Base-by-base conservation (phyloP, 2,329 filamentous ascomycete species). In the Penicillium paneum region DNA sequence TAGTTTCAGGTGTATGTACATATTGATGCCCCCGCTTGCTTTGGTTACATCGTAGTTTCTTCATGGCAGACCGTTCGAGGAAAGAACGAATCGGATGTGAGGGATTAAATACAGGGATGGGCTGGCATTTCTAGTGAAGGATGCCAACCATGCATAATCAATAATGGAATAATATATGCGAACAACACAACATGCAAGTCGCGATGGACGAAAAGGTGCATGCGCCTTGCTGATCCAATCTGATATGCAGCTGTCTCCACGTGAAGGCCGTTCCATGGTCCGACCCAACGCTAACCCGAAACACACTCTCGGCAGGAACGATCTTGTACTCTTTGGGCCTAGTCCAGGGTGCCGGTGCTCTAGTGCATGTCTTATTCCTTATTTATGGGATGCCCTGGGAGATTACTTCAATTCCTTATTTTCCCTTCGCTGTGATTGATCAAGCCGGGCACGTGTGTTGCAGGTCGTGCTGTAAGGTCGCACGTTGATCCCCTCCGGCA, bases 201-300 rank as follows among this genome's bases (percentile, higher is more conserved):
- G n/a, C n/a, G 21, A 24, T 24, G 21, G 21, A 24, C 21, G 21
- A 31, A 17, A 29, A 48, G 8, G n/a, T 24, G 8, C 36, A 21
- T 17, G 13, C 24, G 24, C 49, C 17, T 24, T 34, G 19, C 29
- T 31, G 48, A 35, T 52, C 57, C 57, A 59, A 59, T 59, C 50
- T 52, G 51, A 53, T 47, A 53, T 49, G 26, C 35, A 26, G 36
- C 44, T 38, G 35, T 49, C 47, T 50, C 57, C 55, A 59, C 57
- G 57, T 59, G 57, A 55, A 17, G 21, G 21, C 12, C 28, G 12
- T 28, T 21, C 40, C 48, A 51, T 3, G 32, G 39, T 26, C 32
- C 19, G 8, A 19, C 12, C 31, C 21, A 21, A 19, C 26, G 26
- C 51, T 31, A 35, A 38, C n/a, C 13, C 8, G 24, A 24, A 53